Evolutionary conservation across 768 basidiomycete species (phyloP).

Genomic region (Phanerochaete sordida): DNA sequence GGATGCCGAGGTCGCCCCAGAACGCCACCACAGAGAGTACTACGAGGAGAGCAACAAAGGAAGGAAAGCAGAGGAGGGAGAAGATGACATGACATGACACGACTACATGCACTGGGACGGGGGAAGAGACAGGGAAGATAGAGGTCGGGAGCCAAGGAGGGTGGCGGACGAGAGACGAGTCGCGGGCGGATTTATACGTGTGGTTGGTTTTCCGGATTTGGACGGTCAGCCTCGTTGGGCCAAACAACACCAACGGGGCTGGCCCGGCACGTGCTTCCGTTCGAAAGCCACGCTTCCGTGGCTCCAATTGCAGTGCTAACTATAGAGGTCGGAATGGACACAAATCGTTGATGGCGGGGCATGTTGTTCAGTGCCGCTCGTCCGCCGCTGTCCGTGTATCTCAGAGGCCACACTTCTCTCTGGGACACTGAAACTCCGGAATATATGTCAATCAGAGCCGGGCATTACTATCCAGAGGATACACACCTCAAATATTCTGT

Average conservation of each 20-base stretch:
- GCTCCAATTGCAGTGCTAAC: background rate
- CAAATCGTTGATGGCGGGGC: background rate
- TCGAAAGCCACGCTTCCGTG: background rate
- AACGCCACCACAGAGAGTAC: background rate
- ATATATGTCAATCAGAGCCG: no score
- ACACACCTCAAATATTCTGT: no score
- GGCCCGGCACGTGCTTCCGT: background rate
- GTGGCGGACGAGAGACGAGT: background rate
- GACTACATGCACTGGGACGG: background rate
- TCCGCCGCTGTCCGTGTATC: no score
- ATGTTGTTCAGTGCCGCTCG: no score
- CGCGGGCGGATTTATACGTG: background rate
- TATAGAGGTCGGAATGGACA: background rate
- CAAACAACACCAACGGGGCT: background rate
- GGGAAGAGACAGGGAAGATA: background rate
- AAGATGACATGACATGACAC: background rate
- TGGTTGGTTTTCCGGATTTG: background rate
- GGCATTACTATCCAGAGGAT: no score
- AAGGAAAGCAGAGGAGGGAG: background rate
- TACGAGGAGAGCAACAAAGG: background rate
- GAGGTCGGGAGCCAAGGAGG: background rate
- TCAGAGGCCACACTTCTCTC: no score
- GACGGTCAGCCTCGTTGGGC: background rate
- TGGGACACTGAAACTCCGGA: no score
- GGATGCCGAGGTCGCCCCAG: background rate